Evolutionary conservation across 805 yeast genomes (phyloP), one percentile per base, ranked within the genome.

Genomic region (Wickerhamomyces ciferrii): DNA sequence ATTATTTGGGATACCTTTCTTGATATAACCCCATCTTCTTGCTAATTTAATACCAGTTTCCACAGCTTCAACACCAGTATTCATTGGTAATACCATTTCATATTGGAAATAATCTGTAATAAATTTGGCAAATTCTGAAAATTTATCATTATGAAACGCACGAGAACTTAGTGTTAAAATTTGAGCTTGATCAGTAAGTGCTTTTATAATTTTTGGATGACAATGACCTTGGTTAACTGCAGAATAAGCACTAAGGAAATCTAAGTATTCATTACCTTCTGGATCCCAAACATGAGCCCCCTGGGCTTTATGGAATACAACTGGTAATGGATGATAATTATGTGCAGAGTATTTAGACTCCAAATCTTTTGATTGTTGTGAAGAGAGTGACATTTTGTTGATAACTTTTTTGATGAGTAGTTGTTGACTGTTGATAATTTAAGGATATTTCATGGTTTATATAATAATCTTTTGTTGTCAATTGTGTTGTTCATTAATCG

Each of bases 281-380:
- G 97, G 97, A 66, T 92, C 98, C 97, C 97, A 92, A 20, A 92
- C 97, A 54, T 87, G 84, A 24, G 97, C 96, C 43, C 98, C 98
- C 49, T 65, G 53, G 15, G 96, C 98, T 60, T 76, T 82, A 59
- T 86, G 76, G 69, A 92, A 87, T 15, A 92, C 97, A 49, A 92
- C 97, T 13, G 98, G 98, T 52, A 92, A 71, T 43, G 98, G 97
- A 69, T 89, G 97, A 72, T 92, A 92, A 75, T 92, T 92, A 71
- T 91, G 97, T 27, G 98, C 98, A 42, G 97, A 87, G 70, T 86
- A 89, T 50, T 84, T 71, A 46, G 77, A 68, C 68, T 92, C 97
- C 69, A 77, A 81, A 44, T 77, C 71, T 50, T 71, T 71, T 35
- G 96, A 86, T 51, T 81, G 73, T 29, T 67, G 65, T 2, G 96